These are phyloP conservation scores for Pestalotiopsis sp. DNA, from an alignment of 2,329 filamentous ascomycete species.

Conservation along the genomic window DNA sequence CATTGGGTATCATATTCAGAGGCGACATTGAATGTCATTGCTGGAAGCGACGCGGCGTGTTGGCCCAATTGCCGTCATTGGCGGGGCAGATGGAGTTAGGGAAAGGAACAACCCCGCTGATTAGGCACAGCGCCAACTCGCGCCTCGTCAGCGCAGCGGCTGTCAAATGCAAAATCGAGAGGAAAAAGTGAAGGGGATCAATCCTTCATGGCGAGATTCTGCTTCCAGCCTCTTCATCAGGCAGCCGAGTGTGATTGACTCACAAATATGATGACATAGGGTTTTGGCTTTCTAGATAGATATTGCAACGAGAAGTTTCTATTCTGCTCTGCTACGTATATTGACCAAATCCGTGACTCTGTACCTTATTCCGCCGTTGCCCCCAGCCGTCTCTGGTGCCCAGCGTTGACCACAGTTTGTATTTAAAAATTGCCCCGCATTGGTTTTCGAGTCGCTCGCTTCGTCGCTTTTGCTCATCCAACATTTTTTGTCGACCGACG, in stretches of 20 bases:
- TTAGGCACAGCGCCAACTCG: slow-evolving; percentile 7
- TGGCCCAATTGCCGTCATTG: slow-evolving; percentile 20
- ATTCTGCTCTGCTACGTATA: not conserved
- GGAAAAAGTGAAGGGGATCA: not conserved
- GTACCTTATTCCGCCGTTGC: not conserved
- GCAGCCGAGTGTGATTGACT: not conserved
- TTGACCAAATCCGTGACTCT: not conserved
- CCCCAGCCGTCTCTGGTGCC: not conserved
- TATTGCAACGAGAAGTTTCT: no score
- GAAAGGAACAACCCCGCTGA: slow-evolving; percentile 11
- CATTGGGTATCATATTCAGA: no score
- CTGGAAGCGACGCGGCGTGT: not conserved
- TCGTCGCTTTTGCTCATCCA: not conserved
- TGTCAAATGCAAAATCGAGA: not conserved
- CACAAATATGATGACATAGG: not conserved
- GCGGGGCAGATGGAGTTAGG: slow-evolving; percentile 22
- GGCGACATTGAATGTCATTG: not conserved
- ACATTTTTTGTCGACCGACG: not conserved
- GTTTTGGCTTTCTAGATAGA: no score
- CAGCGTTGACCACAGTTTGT: not conserved
- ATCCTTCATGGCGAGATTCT: not conserved
- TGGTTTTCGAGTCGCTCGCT: not conserved
- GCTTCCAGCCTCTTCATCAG: not conserved
- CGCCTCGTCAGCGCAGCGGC: not conserved
- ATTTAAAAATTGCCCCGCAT: slow-evolving; percentile 11